A percentile compares a stretch with the other conserved stretches of the same genome.
These are phyloP conservation scores for Diaporthe aspalathi DNA, from an alignment of 2,329 filamentous ascomycete species.

Conservation along the genomic window DNA sequence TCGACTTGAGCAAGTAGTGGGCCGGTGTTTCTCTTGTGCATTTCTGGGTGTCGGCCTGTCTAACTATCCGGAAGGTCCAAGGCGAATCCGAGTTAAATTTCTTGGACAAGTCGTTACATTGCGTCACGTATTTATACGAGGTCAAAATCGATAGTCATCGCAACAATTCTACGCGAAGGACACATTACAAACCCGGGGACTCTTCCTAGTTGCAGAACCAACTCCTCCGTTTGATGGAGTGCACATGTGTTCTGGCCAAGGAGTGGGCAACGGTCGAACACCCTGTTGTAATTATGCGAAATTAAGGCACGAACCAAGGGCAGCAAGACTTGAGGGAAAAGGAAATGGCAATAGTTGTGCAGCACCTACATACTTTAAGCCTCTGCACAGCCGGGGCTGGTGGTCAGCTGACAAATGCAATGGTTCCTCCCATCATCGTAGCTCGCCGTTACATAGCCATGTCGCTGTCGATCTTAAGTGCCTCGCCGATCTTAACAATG, in stretches of 20 bases:
- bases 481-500: constrained; percentile 20
- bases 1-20: background rate
- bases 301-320: background rate
- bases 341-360: background rate
- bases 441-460: constrained; percentile 1
- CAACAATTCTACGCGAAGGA: background rate
- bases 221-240: background rate
- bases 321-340: background rate
- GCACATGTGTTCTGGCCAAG: background rate
- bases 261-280: background rate
- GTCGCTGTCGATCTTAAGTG: constrained; percentile 16
- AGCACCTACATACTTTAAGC: background rate
- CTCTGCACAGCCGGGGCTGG: no score
- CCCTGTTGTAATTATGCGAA: background rate
- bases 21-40: background rate
- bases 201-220: background rate
- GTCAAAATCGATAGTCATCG: background rate
- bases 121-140: background rate
- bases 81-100: background rate
- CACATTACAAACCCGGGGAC: background rate
- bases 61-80: background rate
- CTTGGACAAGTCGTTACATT: background rate
- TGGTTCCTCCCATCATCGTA: background rate
- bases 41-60: no score
- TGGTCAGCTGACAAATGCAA: constrained; percentile 23